Conservation (phyloP, 768 basidiomycete genomes). For the Boletales sp. region DNA sequence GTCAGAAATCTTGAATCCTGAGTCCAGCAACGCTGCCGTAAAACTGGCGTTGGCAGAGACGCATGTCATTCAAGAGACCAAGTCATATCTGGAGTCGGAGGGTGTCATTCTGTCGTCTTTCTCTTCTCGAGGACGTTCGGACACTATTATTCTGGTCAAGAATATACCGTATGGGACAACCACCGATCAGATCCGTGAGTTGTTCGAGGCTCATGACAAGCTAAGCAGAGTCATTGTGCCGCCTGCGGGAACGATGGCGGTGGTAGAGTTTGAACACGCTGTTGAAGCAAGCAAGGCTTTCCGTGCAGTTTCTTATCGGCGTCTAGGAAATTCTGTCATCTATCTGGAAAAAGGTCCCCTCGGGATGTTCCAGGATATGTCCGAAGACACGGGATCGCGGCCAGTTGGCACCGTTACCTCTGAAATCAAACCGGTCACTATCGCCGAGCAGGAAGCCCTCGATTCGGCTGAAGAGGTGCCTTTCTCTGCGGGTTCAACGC, state of each 20-base stretch:
- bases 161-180: constrained; percentile 94
- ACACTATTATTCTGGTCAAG: constrained; percentile 87
- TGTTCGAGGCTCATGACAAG: constrained; percentile 76
- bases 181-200: constrained; percentile 63
- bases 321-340: constrained; percentile 83
- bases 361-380: constrained; percentile 66
- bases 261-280: constrained; percentile 78
- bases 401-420: constrained; percentile 11
- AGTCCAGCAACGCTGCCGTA: constrained; percentile 79
- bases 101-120: constrained; percentile 65
- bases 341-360: constrained; percentile 92
- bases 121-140: constrained; percentile 52
- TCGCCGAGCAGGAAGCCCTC: constrained; percentile 38
- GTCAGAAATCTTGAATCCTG: constrained; percentile 82
- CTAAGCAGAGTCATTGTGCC: constrained; percentile 75
- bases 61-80: constrained; percentile 93
- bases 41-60: constrained; percentile 97
- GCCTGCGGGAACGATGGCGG: constrained; percentile 89
- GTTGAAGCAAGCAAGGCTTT: constrained; percentile 75
- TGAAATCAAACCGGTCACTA: constrained; percentile 35
- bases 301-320: constrained; percentile 78
- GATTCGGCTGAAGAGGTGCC: constrained; percentile 36
- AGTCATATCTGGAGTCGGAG: constrained; percentile 78
- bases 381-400: constrained; percentile 22
- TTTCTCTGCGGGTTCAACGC: constrained; percentile 68